Base-by-base conservation (phyloP, 2,329 filamentous ascomycete genomes). In the Diaporthe velutina region DNA sequence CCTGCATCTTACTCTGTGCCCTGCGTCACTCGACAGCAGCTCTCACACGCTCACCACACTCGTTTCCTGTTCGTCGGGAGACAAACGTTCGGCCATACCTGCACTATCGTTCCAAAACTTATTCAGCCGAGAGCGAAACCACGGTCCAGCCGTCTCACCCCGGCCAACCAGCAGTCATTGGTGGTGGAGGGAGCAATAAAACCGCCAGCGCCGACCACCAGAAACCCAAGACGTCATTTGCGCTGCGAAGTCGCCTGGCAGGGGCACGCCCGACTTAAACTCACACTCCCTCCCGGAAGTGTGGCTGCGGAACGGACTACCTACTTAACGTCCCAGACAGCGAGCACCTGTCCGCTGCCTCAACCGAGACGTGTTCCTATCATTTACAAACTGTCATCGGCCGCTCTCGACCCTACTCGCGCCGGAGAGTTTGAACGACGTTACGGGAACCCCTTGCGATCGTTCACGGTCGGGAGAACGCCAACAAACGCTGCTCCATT, bases 131-230 rank as follows among this genome's bases (percentile, higher is more conserved):
- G 48, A 52, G 66, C 64, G 42, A 71, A 52, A 55, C 22, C 33
- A 33, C 60, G 60, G 58, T 30, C 42, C 38, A 74, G 58, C 58
- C 35, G 25, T 55, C 38, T 50, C 55, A 57, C 22, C 73, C 52
- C 58, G 68, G 72, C 74, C 38, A 70, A 33, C 48, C 50, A 54
- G n/a, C 52, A 55, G 45, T 74, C 54, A 72, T 74, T 74, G 58
- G 60, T 40, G 74, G 74, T 76, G 74, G 74, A 74, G 67, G 72
- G 68, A 70, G 74, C 73, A 74, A 74, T 76, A 76, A 72, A 76
- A 76, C 42, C 55, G 55, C 70, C 54, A 70, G 48, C 64, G 55
- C 74, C 68, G 30, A 48, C 42, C 33, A 28, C 33, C 54, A 48
- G 25, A 55, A 70, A 42, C 61, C 45, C 45, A n/a, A 22, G 73